phyloP scores from a whole-genome alignment of 2,329 filamentous ascomycete genomes.

The Penicillium psychrosexuale region DNA sequence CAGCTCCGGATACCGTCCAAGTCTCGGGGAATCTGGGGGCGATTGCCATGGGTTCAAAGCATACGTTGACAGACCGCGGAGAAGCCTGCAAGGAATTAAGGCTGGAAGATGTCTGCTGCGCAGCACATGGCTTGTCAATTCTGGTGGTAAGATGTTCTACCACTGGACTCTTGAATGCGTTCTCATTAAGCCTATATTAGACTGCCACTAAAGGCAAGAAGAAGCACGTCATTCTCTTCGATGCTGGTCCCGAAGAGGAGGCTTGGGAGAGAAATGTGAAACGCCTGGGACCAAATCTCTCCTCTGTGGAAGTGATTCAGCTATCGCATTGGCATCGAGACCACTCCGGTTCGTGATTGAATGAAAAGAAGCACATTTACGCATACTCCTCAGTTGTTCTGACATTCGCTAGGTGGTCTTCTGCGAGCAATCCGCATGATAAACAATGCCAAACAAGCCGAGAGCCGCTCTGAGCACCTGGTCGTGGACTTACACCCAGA shows the following conservation, averaged over 20 bases:
- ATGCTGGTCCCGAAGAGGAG: constrained; percentile 53
- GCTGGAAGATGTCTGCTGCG: constrained; percentile 53
- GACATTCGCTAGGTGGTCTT: constrained; percentile 43
- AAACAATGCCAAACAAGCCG: constrained; percentile 38
- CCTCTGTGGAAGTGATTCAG: constrained; percentile 48
- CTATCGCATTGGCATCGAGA: constrained; percentile 57
- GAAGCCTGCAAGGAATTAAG: constrained; percentile 46
- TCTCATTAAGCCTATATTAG: constrained; percentile 23
- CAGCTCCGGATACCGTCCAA: constrained; percentile 44
- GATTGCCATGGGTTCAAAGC: constrained; percentile 39
- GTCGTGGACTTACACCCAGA: constrained; percentile 53
- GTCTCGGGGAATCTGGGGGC: constrained; percentile 45
- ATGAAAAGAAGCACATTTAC: not conserved
- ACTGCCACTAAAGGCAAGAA: constrained; percentile 47
- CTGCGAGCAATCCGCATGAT: constrained; percentile 50
- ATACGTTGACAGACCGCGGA: constrained; percentile 38
- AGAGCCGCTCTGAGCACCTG: constrained; percentile 27
- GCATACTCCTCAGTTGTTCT: not conserved
- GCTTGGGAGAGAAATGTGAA: constrained; percentile 51
- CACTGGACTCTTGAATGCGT: not conserved
- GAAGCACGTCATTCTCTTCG: constrained; percentile 52
- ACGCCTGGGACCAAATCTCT: constrained; percentile 44
- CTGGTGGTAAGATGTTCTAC: constrained; percentile 43
- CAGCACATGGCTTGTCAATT: constrained; percentile 54
- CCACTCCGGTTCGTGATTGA: constrained; percentile 46